These are phyloP conservation scores for Colletotrichum tabaci DNA, from an alignment of 2,329 filamentous ascomycete genomes.

Conservation along the genomic window DNA sequence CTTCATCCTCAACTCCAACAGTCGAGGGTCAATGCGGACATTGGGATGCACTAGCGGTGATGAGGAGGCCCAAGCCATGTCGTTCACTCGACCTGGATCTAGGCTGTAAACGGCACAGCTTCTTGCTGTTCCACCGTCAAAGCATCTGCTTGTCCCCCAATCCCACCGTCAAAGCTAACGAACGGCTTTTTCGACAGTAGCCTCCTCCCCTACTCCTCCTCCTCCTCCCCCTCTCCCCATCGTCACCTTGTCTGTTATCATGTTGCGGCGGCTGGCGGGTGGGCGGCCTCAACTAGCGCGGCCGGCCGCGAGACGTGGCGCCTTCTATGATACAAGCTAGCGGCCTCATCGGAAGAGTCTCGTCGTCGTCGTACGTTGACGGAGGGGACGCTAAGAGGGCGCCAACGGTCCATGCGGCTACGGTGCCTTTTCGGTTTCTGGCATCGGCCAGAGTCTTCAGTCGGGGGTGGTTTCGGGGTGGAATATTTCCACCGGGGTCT, in stretches of 20 bases:
- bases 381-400: conserved; percentile 18
- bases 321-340: conserved; percentile 28
- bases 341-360: conserved; percentile 24
- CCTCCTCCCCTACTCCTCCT: too few relatives aligned
- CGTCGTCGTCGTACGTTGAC: conserved; percentile 23
- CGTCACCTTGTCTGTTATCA: background rate
- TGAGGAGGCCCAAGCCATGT: conserved; percentile 38
- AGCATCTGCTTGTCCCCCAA: background rate
- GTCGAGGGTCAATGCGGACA: conserved; percentile 38
- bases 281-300: conserved; percentile 14
- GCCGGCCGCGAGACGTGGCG: conserved; percentile 30
- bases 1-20: background rate
- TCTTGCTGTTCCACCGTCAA: conserved; percentile 13
- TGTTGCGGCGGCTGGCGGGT: conserved; percentile 9
- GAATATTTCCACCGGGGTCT: background rate
- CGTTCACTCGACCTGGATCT: conserved; percentile 28
- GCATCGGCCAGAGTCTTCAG: conserved; percentile 17
- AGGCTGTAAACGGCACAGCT: conserved; percentile 6
- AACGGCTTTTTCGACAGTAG: too few relatives aligned
- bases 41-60: conserved; percentile 39
- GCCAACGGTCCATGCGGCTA: conserved; percentile 34
- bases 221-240: background rate
- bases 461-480: background rate
- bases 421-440: conserved; percentile 20
- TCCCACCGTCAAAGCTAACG: too few relatives aligned